These are phyloP conservation scores for Vigna hirtella DNA, from an alignment of 306 rosid genomes.

Conservation along the genomic window DNA sequence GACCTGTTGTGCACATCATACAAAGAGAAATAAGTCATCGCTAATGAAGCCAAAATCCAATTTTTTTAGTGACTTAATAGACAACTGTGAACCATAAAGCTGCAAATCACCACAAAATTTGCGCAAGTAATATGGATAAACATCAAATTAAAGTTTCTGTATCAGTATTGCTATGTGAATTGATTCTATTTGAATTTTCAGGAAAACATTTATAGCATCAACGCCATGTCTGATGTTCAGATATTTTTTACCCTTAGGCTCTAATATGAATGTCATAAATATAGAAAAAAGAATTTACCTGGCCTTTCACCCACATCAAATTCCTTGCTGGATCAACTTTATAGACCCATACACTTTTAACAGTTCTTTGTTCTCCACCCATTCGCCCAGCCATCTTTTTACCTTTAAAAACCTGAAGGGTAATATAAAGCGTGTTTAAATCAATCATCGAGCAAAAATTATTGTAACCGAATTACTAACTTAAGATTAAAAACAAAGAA, in stretches of 20 bases:
- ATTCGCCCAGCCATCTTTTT: slow-evolving; percentile 95
- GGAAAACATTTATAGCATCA: slow-evolving; percentile 1
- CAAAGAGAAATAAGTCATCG: slow-evolving; percentile 20
- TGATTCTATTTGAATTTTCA: slow-evolving; percentile 10
- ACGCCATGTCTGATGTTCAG: neutral
- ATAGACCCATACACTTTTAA: slow-evolving; percentile 92
- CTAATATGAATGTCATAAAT: slow-evolving; percentile 19
- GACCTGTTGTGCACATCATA: slow-evolving; percentile 61
- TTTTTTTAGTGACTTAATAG: neutral
- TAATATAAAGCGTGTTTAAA: slow-evolving; percentile 17
- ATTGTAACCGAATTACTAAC: slow-evolving; percentile 15
- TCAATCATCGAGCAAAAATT: slow-evolving; percentile 3
- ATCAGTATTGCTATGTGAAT: neutral
- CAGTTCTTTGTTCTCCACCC: slow-evolving; percentile 93
- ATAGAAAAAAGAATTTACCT: slow-evolving; percentile 58
- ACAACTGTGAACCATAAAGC: slow-evolving; percentile 25
- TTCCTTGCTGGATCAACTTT: slow-evolving; percentile 94
- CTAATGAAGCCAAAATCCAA: neutral
- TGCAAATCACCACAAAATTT: slow-evolving; percentile 27
- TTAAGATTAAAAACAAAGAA: no score
- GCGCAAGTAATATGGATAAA: slow-evolving; percentile 7
- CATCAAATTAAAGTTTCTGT: neutral
- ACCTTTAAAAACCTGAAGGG: slow-evolving; percentile 76
- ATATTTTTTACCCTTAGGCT: slow-evolving; percentile 13
- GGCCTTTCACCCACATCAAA: slow-evolving; percentile 96